Conservation (phyloP, 169 alveolate genomes). For the Theileria equi region DNA sequence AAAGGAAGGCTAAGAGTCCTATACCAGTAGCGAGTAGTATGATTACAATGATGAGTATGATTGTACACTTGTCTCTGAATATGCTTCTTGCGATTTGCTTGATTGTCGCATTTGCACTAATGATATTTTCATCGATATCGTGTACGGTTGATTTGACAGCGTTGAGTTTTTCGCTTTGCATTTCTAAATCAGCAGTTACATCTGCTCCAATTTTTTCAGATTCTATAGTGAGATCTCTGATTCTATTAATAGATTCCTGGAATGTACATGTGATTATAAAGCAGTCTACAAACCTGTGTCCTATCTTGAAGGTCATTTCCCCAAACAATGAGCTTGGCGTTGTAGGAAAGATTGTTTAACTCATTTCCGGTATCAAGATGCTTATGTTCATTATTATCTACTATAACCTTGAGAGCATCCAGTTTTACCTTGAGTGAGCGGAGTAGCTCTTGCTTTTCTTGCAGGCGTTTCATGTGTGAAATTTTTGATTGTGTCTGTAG, state of each 20-base stretch:
- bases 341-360: slow-evolving; percentile 21
- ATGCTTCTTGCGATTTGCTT: slow-evolving; percentile 52
- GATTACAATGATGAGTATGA: slow-evolving; percentile 29
- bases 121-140: slow-evolving; percentile 52
- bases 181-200: slow-evolving; percentile 89
- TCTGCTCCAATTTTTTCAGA: slow-evolving; percentile 92
- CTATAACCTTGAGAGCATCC: slow-evolving; percentile 30
- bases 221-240: slow-evolving; percentile 84
- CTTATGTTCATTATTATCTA: slow-evolving; percentile 38
- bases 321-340: slow-evolving; percentile 58
- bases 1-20: slow-evolving; percentile 14
- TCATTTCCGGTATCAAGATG: slow-evolving; percentile 18
- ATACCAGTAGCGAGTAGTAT: slow-evolving; percentile 25
- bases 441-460: slow-evolving; percentile 40
- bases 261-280: no score
- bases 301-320: slow-evolving; percentile 65
- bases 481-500: slow-evolving; percentile 46
- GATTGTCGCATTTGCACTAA: slow-evolving; percentile 46
- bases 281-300: no score
- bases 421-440: slow-evolving; percentile 37
- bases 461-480: slow-evolving; percentile 40
- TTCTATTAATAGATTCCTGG: slow-evolving; percentile 49
- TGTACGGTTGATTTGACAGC: slow-evolving; percentile 36
- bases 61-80: slow-evolving; percentile 31
- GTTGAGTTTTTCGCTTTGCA: slow-evolving; percentile 50